Evolutionary conservation across 179 eudicot genomes (phyloP).

Genomic region (Actinidia polygama): DNA sequence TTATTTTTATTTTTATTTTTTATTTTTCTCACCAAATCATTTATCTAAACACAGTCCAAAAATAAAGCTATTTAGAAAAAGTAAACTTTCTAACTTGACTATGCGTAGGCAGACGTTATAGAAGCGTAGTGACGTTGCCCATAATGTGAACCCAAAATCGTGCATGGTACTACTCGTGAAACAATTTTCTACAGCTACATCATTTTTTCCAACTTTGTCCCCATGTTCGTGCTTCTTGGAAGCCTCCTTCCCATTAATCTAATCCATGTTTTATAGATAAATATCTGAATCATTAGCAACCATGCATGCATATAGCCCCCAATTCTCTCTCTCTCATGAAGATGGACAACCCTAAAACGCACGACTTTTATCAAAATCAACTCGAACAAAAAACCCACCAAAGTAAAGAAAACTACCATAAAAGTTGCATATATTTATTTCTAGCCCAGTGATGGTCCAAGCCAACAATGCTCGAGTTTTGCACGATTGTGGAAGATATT

Average conservation of each 20-base stretch:
- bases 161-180: not conserved
- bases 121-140: not conserved
- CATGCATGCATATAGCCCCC: not conserved
- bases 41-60: too few species aligned
- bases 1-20: too few species aligned
- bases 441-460: constrained; percentile 45
- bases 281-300: not conserved
- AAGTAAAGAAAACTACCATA: constrained; percentile 32
- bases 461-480: constrained; percentile 45
- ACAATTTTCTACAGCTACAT: not conserved
- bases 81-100: not conserved
- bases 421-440: constrained; percentile 50
- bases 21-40: too few species aligned
- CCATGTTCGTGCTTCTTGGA: not conserved
- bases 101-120: not conserved
- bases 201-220: not conserved
- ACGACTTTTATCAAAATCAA: not conserved
- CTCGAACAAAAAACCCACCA: constrained; percentile 18
- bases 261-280: not conserved
- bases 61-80: not conserved
- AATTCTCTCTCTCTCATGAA: constrained; percentile 4
- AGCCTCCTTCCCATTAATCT: not conserved
- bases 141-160: not conserved
- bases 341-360: constrained; percentile 6
- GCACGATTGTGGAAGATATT: constrained; percentile 47